phyloP scores from a whole-genome alignment of 1,284 basidiomycete species.

The Pascua guehoae region DNA sequence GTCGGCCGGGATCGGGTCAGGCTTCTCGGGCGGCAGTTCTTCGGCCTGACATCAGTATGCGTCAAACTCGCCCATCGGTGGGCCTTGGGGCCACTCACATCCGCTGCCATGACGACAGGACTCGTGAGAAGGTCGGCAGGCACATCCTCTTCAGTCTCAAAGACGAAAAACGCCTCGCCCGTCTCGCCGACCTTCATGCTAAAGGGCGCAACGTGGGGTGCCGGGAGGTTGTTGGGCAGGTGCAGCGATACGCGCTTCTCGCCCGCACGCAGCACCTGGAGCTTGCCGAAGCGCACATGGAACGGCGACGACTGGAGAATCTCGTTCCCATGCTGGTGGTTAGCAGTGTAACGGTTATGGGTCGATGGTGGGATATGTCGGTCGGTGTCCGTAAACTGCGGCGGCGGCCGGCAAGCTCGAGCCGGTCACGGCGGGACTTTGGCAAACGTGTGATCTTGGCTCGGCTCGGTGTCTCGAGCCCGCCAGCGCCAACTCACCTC shows the following conservation, averaged over 20 bases:
- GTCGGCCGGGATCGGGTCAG: not conserved
- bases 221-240: conserved; percentile 53
- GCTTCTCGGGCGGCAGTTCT: not conserved
- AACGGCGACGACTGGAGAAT: conserved; percentile 92
- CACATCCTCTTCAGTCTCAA: conserved; percentile 92
- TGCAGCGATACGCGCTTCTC: conserved; percentile 90
- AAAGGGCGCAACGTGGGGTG: conserved; percentile 62
- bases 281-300: conserved; percentile 97
- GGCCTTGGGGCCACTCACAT: conserved; percentile 31
- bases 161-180: conserved; percentile 98
- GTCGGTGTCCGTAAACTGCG: not conserved
- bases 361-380: not conserved
- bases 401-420: not conserved
- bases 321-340: conserved; percentile 44
- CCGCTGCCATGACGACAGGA: conserved; percentile 63
- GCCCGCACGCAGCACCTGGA: conserved; percentile 87
- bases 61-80: not conserved
- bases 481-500: conserved; percentile 46
- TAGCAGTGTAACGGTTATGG: not conserved
- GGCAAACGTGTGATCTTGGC: not conserved
- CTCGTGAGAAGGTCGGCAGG: conserved; percentile 91
- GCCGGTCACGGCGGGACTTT: not conserved
- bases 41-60: conserved; percentile 6
- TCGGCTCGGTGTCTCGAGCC: not conserved
- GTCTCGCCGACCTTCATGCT: conserved; percentile 99